Evolutionary conservation across 1,284 basidiomycete genomes (phyloP), one percentile per base, ranked within the genome.

Genomic region (Hortiboletus rubellus): DNA sequence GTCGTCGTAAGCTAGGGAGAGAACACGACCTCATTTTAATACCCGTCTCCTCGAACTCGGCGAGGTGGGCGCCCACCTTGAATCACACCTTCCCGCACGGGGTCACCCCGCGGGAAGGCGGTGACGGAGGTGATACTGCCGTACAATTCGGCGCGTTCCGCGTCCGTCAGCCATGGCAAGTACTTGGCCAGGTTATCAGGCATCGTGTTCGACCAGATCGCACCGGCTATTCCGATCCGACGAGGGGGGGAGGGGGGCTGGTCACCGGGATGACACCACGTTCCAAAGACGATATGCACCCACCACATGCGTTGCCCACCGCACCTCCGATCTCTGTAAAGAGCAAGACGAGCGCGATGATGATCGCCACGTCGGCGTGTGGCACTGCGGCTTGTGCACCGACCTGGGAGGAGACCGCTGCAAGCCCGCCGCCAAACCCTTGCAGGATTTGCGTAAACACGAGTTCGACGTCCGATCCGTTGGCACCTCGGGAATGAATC

Each of bases 291-390:
- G 27, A 5, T 27, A 5, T 27, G 27, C 27, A 27, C 79, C 10
- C 56, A 83, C 82, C 81, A 48, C 87, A 78, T 8, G 87, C 87
- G 30, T 77, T 81, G n/a, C 91, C 89, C 18, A 90, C 79, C 1
- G 83, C 83, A 18, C 85, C 86, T 46, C 91, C 91, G 59, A 92
- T 86, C 71, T 94, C 91, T 11, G 89, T 87, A 64, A 91, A 81
- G 40, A 95, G 80, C 36, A 94, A 77, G 15, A 94, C 84, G 60
- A 94, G 78, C 1, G 93, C 92, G 6, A 89, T 94, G 52, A 89
- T 88, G 62, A 88, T 86, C 0, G 91, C 92, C 22, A 94, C 85
- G 63, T 94, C 91, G 31, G 76, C 72, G 67, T 92, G 91, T 1
- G 85, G 77, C 2, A 93, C 91, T 11, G 84, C 79, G 4, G 89